A percentile compares a stretch with the other conserved stretches of the same genome.
Evolutionary conservation across 805 yeast genomes (phyloP).

Genomic region (Candida vaughaniae): DNA sequence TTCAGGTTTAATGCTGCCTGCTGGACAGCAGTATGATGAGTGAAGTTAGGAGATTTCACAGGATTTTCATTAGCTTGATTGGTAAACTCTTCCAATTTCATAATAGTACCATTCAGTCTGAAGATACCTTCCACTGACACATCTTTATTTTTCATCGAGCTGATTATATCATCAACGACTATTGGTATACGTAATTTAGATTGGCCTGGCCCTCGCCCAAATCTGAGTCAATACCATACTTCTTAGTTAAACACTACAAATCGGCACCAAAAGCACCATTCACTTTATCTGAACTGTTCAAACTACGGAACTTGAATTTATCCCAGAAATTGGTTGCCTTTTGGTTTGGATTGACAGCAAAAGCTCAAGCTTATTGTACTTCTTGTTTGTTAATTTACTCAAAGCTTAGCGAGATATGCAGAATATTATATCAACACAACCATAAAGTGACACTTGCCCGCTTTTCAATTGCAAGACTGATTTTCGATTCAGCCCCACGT

Average conservation of each 20-base stretch:
- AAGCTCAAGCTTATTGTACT: conserved; percentile 34
- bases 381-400: conserved; percentile 27
- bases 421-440: too few species aligned
- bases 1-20: conserved; percentile 68
- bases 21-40: conserved; percentile 82
- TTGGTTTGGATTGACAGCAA: conserved; percentile 41
- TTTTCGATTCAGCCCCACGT: too few species aligned
- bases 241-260: conserved; percentile 63
- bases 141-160: conserved; percentile 83
- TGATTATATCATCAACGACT: conserved; percentile 80
- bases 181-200: conserved; percentile 77
- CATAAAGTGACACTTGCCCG: too few species aligned
- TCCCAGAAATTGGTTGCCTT: conserved; percentile 53
- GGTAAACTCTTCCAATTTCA: conserved; percentile 69
- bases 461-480: too few species aligned
- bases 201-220: conserved; percentile 73
- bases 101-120: conserved; percentile 93
- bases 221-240: conserved; percentile 79
- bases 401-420: too few species aligned
- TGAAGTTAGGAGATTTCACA: conserved; percentile 64
- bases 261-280: conserved; percentile 73
- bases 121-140: conserved; percentile 95
- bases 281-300: conserved; percentile 20
- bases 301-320: conserved; percentile 42
- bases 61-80: conserved; percentile 75